Base-by-base conservation (phyloP, 805 yeast genomes). In the Ogataea sp. region DNA sequence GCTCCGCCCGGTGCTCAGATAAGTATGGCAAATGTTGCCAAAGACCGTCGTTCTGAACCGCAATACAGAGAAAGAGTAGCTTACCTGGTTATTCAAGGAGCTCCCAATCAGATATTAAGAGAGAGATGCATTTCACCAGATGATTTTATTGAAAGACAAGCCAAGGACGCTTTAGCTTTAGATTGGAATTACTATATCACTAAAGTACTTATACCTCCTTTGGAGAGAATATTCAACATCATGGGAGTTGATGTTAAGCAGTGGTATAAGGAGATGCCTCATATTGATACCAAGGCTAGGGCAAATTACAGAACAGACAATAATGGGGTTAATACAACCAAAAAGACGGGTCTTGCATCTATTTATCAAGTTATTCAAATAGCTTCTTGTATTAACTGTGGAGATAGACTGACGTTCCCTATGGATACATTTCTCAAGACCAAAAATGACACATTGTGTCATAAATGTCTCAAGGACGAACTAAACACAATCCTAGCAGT, bases 1-100 rank as follows among this genome's bases (percentile, higher is more conserved):
- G 71, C 87, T 2, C 98, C 98, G 1, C 93, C 97, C 0, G 97
- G 97, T 0, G 97, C 98, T 0, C 68, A 79, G 13, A 70, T 93
- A 2, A 82, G 93, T n/a, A 70, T 72, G 44, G 71, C 73, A 45
- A 71, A 70, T 43, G 72, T 78, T 58, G 70, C 70, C 24, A 56
- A 66, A 4, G 98, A 93, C 55, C 73, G 70, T 15, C 62, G 94
- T 30, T 71, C 81, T 1, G 88, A 77, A 49, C 96, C 97, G 0
- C 96, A 90, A 55, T 90, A 84, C 47, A 71, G 73, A 39, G 97
- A 93, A 56, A 65, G 97, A 35, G 86, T 93, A 0, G 93, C 95
- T 0, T 93, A 87, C 55, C 70, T 93, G 13, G 94, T 93, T 2
- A 65, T 79, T 6, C 73, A 74, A 39, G 76, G 73, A 30, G 37